Percentiles rank a stretch among this genome's conserved stretches.
These are phyloP conservation scores for Suillus lakei DNA, from an alignment of 768 basidiomycete genomes.

Conservation along the genomic window DNA sequence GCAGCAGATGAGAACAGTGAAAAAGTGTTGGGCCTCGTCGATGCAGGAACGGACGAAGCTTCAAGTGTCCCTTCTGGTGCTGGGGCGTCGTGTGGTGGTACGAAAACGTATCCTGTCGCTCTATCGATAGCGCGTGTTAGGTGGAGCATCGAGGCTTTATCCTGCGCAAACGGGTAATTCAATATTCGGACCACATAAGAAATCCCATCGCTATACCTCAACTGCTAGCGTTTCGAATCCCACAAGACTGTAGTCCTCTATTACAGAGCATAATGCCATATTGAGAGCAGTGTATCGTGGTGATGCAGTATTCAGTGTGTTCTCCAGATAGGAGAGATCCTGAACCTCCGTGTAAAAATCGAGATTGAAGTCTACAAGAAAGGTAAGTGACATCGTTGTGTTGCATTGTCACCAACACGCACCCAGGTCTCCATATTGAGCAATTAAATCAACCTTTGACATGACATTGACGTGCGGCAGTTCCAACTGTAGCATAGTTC, in stretches of 20 bases:
- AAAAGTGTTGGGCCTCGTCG: constrained; percentile 65
- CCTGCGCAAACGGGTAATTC: constrained; percentile 48
- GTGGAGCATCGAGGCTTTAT: constrained; percentile 94
- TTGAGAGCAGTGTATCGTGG: constrained; percentile 81
- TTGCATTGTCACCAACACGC: constrained; percentile 24
- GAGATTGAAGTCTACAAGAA: constrained; percentile 84
- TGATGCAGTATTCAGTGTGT: constrained; percentile 65
- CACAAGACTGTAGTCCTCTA: constrained; percentile 92
- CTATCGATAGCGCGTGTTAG: constrained; percentile 85
- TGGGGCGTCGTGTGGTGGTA: constrained; percentile 53
- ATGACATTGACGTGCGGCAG: constrained; percentile 98
- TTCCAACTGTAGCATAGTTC: constrained; percentile 98
- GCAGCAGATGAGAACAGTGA: constrained; percentile 70
- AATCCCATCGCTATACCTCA: constrained; percentile 60
- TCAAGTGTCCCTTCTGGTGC: constrained; percentile 38
- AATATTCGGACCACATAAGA: neutral
- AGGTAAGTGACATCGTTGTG: neutral
- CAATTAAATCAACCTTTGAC: constrained; percentile 92
- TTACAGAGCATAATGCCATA: constrained; percentile 87
- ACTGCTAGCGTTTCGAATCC: constrained; percentile 97
- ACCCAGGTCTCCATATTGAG: constrained; percentile 92
- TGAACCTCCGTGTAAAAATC: constrained; percentile 99
- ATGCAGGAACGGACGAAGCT: constrained; percentile 36
- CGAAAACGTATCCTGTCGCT: constrained; percentile 89
- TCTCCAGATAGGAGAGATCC: constrained; percentile 88